Base-by-base conservation (phyloP, 495 filamentous ascomycete species). In the Jackrogersella minutella region DNA sequence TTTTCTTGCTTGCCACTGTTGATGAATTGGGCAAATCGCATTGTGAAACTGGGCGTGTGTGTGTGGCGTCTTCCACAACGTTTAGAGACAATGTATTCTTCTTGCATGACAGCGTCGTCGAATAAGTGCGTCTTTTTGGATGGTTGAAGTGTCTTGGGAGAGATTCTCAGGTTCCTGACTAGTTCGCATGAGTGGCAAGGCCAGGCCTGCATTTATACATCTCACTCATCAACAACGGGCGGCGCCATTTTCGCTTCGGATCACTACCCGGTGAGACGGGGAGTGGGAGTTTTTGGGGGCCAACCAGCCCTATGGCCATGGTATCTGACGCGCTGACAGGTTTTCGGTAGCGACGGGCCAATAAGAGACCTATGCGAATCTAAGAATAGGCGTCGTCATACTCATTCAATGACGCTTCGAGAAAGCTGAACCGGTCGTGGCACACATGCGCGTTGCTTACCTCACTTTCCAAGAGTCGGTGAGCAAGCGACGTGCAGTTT, bases 1-100 rank as follows among this genome's bases (percentile, higher is more conserved):
- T 70, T 74, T 22, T 74, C 72, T 54, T 74, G 72, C 69, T 74
- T 74, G 40, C 72, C 72, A 19, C 72, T 72, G 26, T 49, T 72
- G 57, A 71, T 54, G 52, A 74, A 74, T 28, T 74, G 72, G 40
- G 68, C 66, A 31, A 74, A 71, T 46, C 70, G 72, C 64, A 74
- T 70, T 5, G 67, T 53, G 5, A 65, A 19, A 34, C 57, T 62
- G 11, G 49, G 30, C 0, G 61, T 69, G 51, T 57, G 62, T 24
- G 30, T n/a, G n/a, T n/a, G n/a, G n/a, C n/a, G 50, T 49, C 30
- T 60, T 28, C 16, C 37, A 43, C 51, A 64, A 34, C 66, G 66
- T 21, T 69, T 69, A 6, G 59, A 60, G 55, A 69, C 50, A 34
- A 69, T 50, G 16, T 69, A 69, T 14, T 69, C 61, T 39, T 65